phyloP scores from a whole-genome alignment of 2,329 filamentous ascomycete genomes.

The Phyllosticta citriasiana region DNA sequence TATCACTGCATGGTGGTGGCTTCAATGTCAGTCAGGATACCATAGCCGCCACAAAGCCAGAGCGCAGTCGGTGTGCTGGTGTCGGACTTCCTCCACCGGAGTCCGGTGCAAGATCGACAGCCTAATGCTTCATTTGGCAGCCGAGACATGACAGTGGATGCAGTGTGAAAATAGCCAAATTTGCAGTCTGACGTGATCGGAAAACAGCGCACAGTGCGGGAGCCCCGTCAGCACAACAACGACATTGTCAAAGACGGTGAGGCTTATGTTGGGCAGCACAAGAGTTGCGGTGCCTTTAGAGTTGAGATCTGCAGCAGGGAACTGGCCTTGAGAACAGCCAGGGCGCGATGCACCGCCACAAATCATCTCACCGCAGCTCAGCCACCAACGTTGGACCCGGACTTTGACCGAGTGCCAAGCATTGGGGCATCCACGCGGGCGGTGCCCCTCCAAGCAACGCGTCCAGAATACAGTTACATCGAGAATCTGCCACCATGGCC shows the following conservation, averaged over 20 bases:
- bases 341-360: not conserved
- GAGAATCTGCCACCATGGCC: slow-evolving; percentile 17
- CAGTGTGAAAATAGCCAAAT: not conserved
- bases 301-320: not conserved
- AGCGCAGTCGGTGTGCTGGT: not conserved
- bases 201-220: not conserved
- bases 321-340: not conserved
- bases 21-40: not conserved
- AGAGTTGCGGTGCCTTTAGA: not conserved
- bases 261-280: not conserved
- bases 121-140: not conserved
- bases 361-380: not conserved
- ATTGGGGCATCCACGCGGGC: not conserved
- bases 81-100: slow-evolving; percentile 10
- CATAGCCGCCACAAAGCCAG: not conserved
- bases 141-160: not conserved
- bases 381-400: not conserved
- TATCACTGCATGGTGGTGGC: not conserved
- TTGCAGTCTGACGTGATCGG: not conserved
- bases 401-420: not conserved
- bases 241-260: not conserved
- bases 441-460: slow-evolving; percentile 9
- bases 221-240: not conserved
- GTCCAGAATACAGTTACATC: not conserved
- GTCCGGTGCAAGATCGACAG: slow-evolving; percentile 2